Evolutionary conservation across 306 rosid species (phyloP), one percentile per base, ranked within the genome.

Genomic region (Canavalia ensiformis): DNA sequence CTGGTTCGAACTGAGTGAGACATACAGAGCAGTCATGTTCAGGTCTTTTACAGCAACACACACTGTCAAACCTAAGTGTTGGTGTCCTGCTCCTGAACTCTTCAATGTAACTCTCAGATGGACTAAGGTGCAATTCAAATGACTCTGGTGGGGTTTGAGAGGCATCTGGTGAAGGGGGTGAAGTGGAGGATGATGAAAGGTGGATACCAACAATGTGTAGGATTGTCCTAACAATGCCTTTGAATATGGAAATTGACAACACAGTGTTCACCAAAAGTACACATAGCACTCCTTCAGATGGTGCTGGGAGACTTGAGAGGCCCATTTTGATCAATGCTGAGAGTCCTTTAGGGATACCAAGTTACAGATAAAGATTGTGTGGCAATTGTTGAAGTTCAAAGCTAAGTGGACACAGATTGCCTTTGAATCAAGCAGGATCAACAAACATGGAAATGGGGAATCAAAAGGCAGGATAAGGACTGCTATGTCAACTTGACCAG

Each of bases 231-330:
- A 95, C 83, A 76, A 93, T 81, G 85, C 92, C 95, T 68, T 93
- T 95, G 77, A 95, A 79, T 56, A 91, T 83, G 82, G 98, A 93
- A 72, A 95, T 75, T 55, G 97, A 91, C 18, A 90, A 70, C 2
- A 93, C 94, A 28, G 96, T 89, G 89, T 95, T 95, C 34, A 90
- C 92, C 51, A 95, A 9, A 70, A 93, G 80, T 39, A 85, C 83
- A 79, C 95, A 90, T 3, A 93, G 74, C 12, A 95, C 91, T 81
- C 99, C 99, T 88, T 93, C 97, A 31, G 97, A 91, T 80, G 94
- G 97, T 82, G 99, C 88, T 80, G 99, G 98, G 7, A 95, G 97
- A 91, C 88, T 93, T 68, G 95, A 90, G 59, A 95, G 94, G 63
- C 99, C 99, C 99, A 95, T 95, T 82, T 75, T 82, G 72, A 57